These are phyloP conservation scores for Xylariales sp. DNA, from an alignment of 2,329 filamentous ascomycete species.

Conservation along the genomic window DNA sequence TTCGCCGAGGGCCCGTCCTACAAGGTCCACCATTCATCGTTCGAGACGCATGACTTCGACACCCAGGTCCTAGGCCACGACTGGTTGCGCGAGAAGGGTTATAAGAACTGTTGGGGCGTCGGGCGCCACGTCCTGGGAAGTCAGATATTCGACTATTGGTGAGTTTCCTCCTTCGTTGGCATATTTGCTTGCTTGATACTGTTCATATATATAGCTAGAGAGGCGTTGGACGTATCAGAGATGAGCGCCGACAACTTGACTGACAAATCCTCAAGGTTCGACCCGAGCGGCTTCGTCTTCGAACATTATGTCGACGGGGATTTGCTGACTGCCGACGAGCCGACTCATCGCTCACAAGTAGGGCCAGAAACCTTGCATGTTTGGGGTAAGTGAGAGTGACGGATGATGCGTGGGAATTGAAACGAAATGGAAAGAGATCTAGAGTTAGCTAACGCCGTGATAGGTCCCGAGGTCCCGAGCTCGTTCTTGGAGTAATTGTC, in stretches of 20 bases:
- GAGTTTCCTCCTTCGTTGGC: conserved; percentile 48
- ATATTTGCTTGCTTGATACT: neutral
- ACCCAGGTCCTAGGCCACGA: conserved; percentile 76
- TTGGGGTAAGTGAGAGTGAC: conserved; percentile 53
- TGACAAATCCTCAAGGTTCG: conserved; percentile 60
- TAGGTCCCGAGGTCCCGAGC: conserved; percentile 46
- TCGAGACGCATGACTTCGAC: conserved; percentile 79
- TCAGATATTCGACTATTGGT: conserved; percentile 81
- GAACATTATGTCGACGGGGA: conserved; percentile 80
- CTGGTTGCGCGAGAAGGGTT: conserved; percentile 72
- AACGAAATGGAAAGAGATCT: neutral
- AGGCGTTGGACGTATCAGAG: neutral
- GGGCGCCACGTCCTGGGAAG: conserved; percentile 76
- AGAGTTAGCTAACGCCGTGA: conserved; percentile 19
- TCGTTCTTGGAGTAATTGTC: conserved; percentile 42
- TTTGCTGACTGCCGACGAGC: conserved; percentile 66
- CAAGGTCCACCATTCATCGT: conserved; percentile 75
- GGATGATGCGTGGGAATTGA: neutral
- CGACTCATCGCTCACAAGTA: conserved; percentile 56
- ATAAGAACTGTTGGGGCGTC: conserved; percentile 76
- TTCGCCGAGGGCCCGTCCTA: conserved; percentile 58
- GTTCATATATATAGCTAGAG: neutral
- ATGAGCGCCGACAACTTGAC: neutral
- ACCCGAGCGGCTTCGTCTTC: conserved; percentile 71
- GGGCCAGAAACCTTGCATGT: conserved; percentile 58